phyloP scores from a whole-genome alignment of 1,284 basidiomycete genomes.

The Leucoagaricus sp. region DNA sequence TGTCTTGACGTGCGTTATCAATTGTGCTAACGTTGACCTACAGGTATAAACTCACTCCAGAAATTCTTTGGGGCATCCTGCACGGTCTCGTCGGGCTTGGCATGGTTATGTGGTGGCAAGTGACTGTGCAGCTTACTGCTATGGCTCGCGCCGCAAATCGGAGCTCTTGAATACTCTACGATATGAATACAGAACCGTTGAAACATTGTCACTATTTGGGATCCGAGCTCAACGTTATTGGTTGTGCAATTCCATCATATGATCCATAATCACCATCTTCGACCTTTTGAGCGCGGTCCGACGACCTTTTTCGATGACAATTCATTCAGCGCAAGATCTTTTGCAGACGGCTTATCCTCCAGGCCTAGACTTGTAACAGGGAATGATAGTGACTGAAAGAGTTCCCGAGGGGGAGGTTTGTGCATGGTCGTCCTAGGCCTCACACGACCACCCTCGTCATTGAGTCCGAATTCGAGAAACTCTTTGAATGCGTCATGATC shows the following conservation, averaged over 20 bases:
- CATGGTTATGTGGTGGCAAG: constrained; percentile 77
- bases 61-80: constrained; percentile 63
- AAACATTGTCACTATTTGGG: too few relatives aligned
- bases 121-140: constrained; percentile 56
- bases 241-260: too few relatives aligned
- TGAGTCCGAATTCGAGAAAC: not conserved
- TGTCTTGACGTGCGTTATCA: not conserved
- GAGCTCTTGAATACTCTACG: not conserved
- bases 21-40: constrained; percentile 2
- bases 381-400: too few relatives aligned
- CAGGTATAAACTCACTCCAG: constrained; percentile 66
- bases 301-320: too few relatives aligned
- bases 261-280: too few relatives aligned
- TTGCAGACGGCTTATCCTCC: too few relatives aligned
- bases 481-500: not conserved
- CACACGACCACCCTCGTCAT: not conserved
- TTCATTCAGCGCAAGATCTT: too few relatives aligned
- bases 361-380: too few relatives aligned
- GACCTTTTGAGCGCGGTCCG: too few relatives aligned
- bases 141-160: constrained; percentile 35
- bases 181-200: too few relatives aligned
- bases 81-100: constrained; percentile 69
- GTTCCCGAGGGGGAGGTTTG: too few relatives aligned
- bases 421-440: not conserved
- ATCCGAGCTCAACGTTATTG: too few relatives aligned